Conservation (phyloP, 2,329 filamentous ascomycete genomes). For the Cordyceps pruinosa region DNA sequence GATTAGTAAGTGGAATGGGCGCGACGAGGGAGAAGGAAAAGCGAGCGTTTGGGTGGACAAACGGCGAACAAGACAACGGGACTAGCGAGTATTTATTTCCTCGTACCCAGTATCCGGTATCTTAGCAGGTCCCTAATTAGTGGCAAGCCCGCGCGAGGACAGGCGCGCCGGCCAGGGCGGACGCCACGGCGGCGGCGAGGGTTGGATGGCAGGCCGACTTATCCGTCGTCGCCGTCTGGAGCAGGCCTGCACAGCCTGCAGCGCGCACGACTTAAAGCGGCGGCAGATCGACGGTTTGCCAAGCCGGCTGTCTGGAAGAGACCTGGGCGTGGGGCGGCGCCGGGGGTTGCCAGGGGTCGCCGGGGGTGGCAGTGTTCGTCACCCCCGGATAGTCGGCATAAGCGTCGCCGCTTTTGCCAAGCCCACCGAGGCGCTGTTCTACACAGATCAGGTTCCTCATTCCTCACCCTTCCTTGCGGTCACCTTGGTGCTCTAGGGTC, state of each 20-base stretch:
- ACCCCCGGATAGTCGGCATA: constrained; percentile 7
- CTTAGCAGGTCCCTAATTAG: no score
- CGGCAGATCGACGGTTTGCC: neutral
- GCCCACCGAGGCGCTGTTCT: no score
- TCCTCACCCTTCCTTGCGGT: no score
- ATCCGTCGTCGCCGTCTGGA: constrained; percentile 2
- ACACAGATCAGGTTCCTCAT: no score
- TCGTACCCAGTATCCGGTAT: neutral
- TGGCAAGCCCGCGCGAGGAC: neutral
- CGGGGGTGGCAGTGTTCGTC: neutral
- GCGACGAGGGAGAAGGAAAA: neutral
- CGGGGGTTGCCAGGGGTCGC: neutral
- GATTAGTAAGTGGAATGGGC: neutral
- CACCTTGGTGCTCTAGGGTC: no score
- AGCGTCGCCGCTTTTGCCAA: constrained; percentile 2
- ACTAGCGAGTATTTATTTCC: neutral
- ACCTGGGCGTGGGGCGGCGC: neutral
- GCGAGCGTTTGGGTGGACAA: neutral
- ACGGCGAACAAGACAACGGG: neutral
- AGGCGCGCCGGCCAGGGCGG: neutral
- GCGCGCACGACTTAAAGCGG: neutral
- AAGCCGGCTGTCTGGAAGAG: neutral
- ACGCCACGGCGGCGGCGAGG: neutral
- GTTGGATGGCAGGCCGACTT: constrained; percentile 2
- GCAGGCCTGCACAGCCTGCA: neutral